phyloP scores from a whole-genome alignment of 306 rosid genomes.

The Quercus agrifolia region DNA sequence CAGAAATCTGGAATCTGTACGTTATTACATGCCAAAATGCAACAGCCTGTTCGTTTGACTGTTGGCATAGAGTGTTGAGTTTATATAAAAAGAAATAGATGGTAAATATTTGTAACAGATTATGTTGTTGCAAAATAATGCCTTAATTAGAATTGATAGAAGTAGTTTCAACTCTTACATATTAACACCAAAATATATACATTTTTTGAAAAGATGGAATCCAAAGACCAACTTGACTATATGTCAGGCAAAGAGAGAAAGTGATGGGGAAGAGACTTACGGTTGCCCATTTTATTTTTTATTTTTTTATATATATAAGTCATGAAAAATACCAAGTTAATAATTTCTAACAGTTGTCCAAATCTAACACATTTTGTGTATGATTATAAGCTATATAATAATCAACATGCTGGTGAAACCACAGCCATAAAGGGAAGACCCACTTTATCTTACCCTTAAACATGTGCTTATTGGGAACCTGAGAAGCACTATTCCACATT shows the following conservation, averaged over 20 bases:
- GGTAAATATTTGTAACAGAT: background rate
- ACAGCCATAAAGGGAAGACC: background rate
- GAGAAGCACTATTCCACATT: background rate
- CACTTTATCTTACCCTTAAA: background rate
- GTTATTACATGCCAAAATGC: background rate
- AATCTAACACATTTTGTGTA: too few relatives aligned
- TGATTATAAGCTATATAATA: too few relatives aligned
- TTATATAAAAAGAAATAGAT: too few relatives aligned
- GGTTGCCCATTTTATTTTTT: too few relatives aligned
- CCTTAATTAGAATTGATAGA: background rate
- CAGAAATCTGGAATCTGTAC: background rate
- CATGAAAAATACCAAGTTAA: background rate
- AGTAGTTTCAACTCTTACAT: background rate
- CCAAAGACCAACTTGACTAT: background rate
- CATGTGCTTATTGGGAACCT: background rate
- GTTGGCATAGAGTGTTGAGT: too few relatives aligned
- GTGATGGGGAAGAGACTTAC: background rate
- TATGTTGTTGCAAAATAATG: background rate
- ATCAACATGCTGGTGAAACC: too few relatives aligned
- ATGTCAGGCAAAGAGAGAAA: background rate
- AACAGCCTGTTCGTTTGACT: background rate
- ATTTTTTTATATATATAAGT: too few relatives aligned
- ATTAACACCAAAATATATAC: background rate
- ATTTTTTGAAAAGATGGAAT: background rate
- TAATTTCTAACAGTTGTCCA: background rate